Conservation (phyloP, 441 rosid genomes). For the Kokia cookei region DNA sequence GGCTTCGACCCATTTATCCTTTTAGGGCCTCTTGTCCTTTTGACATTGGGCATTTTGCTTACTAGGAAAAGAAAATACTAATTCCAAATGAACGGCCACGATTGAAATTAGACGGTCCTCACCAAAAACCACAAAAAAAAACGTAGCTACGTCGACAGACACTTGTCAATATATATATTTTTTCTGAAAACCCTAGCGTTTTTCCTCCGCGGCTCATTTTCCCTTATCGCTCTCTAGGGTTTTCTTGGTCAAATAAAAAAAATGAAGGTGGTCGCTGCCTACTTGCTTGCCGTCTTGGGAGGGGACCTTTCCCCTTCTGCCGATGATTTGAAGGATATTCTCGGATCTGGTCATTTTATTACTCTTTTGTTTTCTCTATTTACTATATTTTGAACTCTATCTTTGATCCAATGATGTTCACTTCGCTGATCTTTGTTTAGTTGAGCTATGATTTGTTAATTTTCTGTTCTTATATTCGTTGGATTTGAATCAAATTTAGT, state of each 20-base stretch:
- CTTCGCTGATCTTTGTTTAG: neutral
- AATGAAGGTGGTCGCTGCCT: constrained; percentile 47
- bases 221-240: neutral
- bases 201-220: neutral
- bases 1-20: neutral
- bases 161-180: neutral
- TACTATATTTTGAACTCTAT: neutral
- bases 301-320: constrained; percentile 71
- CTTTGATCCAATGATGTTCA: neutral
- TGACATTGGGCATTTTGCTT: neutral
- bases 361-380: neutral
- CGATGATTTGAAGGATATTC: constrained; percentile 55
- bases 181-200: neutral
- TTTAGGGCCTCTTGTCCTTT: neutral
- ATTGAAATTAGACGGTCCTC: neutral
- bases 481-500: neutral
- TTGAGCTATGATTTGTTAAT: neutral
- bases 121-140: neutral
- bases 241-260: neutral
- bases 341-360: constrained; percentile 48
- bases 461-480: neutral
- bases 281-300: constrained; percentile 77
- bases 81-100: neutral
- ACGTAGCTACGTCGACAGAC: neutral
- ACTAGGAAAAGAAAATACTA: neutral